Evolutionary conservation across 192 early-diverging fungal genomes (phyloP).

Genomic region (Coemansia asiatica): DNA sequence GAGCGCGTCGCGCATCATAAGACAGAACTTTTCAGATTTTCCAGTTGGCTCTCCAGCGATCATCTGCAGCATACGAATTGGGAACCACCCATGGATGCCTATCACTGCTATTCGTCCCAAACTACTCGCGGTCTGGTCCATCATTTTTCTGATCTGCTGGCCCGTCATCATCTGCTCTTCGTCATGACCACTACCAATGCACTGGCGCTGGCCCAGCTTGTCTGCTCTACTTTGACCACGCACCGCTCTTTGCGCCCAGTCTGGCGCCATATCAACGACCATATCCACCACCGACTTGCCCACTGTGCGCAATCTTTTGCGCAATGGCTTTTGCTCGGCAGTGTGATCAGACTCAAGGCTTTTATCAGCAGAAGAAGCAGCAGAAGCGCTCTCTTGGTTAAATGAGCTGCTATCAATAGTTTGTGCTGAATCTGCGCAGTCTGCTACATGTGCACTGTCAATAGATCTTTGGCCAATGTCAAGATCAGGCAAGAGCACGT

Average conservation of each 20-base stretch:
- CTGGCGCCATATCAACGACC: conserved; percentile 37
- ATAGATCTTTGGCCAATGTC: conserved; percentile 13
- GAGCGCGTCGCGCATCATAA: conserved; percentile 78
- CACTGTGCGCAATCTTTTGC: conserved; percentile 25
- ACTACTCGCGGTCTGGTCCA: conserved; percentile 20
- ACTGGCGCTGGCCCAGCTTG: conserved; percentile 21
- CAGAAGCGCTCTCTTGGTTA: neutral
- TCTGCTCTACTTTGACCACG: conserved; percentile 27
- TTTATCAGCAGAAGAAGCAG: neutral
- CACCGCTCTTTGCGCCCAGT: conserved; percentile 36
- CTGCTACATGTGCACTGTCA: neutral
- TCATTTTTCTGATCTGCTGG: conserved; percentile 19
- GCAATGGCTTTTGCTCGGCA: conserved; percentile 2
- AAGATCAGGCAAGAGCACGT: conserved; percentile 16
- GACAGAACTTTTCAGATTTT: conserved; percentile 83
- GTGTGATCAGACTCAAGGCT: neutral
- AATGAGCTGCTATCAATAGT: neutral
- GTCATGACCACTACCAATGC: neutral
- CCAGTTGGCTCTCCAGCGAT: conserved; percentile 93
- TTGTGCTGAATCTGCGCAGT: neutral
- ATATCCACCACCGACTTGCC: conserved; percentile 22
- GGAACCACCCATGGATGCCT: conserved; percentile 93
- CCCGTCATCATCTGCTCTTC: conserved; percentile 5
- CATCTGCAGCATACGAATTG: conserved; percentile 67
- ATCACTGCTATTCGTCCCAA: conserved; percentile 67